Conservation (phyloP, 73 alveolate species). For the Effrenium voratum region DNA sequence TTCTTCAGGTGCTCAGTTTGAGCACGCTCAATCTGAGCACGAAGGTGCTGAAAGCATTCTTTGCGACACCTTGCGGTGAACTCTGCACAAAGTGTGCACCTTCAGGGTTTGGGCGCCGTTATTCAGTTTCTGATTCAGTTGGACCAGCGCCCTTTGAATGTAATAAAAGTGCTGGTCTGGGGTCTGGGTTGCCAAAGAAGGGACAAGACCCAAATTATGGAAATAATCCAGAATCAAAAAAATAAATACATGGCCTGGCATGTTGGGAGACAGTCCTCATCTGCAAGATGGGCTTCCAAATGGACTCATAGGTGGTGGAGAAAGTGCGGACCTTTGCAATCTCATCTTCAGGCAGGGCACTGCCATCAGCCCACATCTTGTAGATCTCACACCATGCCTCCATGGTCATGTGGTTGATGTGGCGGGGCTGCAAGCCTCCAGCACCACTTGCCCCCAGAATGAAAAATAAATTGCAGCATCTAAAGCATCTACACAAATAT, state of each 20-base stretch:
- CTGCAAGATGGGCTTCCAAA: neutral
- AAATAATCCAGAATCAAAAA: no score
- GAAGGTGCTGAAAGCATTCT: neutral
- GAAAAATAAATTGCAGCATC: neutral
- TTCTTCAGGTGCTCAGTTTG: neutral
- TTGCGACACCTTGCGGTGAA: neutral
- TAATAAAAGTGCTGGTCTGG: no score
- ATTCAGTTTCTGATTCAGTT: no score
- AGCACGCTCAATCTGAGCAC: neutral
- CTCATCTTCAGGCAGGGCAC: no score
- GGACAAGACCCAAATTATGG: no score
- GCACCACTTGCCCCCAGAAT: neutral
- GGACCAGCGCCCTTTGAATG: no score
- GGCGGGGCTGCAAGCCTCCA: conserved; percentile 41
- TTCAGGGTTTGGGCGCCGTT: neutral
- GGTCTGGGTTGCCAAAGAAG: no score
- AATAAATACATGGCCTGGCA: neutral
- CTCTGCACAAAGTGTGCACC: conserved; percentile 16
- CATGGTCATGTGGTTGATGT: conserved; percentile 33
- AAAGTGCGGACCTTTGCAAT: neutral
- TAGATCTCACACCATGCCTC: conserved; percentile 18
- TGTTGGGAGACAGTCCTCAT: conserved; percentile 13
- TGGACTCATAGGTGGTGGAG: neutral
- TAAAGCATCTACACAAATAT: neutral
- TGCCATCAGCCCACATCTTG: conserved; percentile 2